phyloP scores from a whole-genome alignment of 2,329 filamentous ascomycete genomes.

The Thermomyces lanuginosus region DNA sequence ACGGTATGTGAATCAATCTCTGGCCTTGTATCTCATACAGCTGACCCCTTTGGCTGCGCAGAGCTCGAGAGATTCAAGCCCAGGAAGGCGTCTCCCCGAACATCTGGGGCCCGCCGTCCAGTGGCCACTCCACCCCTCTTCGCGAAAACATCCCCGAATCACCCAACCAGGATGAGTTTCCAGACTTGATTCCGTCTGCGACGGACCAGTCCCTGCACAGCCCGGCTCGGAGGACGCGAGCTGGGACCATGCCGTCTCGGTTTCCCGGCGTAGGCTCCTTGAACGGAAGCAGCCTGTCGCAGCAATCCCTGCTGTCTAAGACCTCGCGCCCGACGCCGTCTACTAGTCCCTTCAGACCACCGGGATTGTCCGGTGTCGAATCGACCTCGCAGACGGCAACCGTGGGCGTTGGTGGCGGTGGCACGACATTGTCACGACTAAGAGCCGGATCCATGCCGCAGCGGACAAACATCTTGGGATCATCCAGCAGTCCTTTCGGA shows the following conservation, averaged over 20 bases:
- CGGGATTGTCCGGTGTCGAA: slow-evolving; percentile 24
- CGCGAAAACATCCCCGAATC: slow-evolving; percentile 97
- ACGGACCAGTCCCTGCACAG: slow-evolving; percentile 48
- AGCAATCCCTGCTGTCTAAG: slow-evolving; percentile 49
- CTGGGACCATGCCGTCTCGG: slow-evolving; percentile 88
- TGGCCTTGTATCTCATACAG: slow-evolving; percentile 2
- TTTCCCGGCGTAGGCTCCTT: slow-evolving; percentile 63
- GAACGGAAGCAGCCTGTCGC: slow-evolving; percentile 40
- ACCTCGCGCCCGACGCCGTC: slow-evolving; percentile 73
- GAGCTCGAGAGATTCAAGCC: slow-evolving; percentile 89
- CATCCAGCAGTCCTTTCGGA: slow-evolving; percentile 58
- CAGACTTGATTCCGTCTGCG: slow-evolving; percentile 66
- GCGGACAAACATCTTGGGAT: slow-evolving; percentile 50
- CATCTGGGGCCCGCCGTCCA: slow-evolving; percentile 89
- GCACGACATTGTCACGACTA: slow-evolving; percentile 65
- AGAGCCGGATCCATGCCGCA: slow-evolving; percentile 91
- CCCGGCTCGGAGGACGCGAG: slow-evolving; percentile 63
- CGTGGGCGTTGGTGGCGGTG: slow-evolving; percentile 39
- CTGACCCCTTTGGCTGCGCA: slow-evolving; percentile 23
- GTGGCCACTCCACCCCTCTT: slow-evolving; percentile 86
- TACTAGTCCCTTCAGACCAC: slow-evolving; percentile 71
- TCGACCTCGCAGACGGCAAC: slow-evolving; percentile 23
- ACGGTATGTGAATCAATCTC: slow-evolving; percentile 48
- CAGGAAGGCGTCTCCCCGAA: slow-evolving; percentile 72
- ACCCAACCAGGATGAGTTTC: slow-evolving; percentile 79